Base-by-base conservation (phyloP, 192 early-diverging fungal species). In the Gaertneriomyces semiglobifer region DNA sequence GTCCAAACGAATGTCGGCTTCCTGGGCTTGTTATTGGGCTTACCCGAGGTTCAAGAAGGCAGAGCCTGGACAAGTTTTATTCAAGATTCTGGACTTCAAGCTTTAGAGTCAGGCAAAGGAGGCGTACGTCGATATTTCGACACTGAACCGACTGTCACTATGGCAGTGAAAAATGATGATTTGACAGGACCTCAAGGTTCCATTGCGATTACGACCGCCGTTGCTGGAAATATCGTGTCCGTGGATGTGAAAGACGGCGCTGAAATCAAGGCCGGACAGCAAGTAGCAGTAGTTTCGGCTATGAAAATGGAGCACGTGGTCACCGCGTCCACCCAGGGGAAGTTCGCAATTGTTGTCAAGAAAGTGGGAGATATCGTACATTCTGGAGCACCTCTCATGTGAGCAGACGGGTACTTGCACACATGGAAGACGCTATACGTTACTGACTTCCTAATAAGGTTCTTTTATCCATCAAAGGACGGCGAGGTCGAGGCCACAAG, bases 261-360 rank as follows among this genome's bases (percentile, higher is more conserved):
- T 63, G 73, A 78, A 5, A 86, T 96, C 10, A 77, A 82, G 7
- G 84, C 93, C 72, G 95, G 95, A 2, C 77, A 77, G 9, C 92
- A 92, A 67, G 71, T 98, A 18, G 89, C 85, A 0, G 87, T 92
- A 0, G 90, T 97, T n/a, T 93, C 95, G 75, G 95, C 95, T 38
- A 98, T 98, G 95, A 94, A 94, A 79, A 98, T 98, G 95, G 92
- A 95, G 65, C 95, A 97, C 61, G 88, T 94, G 6, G 66, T 97
- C 53, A 77, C 88, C 4, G 84, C 93, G 6, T 82, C 91, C 4
- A 81, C 84, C n/a, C 82, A 79, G 4, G 93, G 93, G 51, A 87
- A 78, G 51, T 76, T 97, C 62, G 50, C 50, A n/a, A 5, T 20
- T 6, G 12, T 16, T 18, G n/a, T 16, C 48, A 65, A 19, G 39